Evolutionary conservation across 192 early-diverging fungal species (phyloP).

Genomic region (Linderina pennispora): DNA sequence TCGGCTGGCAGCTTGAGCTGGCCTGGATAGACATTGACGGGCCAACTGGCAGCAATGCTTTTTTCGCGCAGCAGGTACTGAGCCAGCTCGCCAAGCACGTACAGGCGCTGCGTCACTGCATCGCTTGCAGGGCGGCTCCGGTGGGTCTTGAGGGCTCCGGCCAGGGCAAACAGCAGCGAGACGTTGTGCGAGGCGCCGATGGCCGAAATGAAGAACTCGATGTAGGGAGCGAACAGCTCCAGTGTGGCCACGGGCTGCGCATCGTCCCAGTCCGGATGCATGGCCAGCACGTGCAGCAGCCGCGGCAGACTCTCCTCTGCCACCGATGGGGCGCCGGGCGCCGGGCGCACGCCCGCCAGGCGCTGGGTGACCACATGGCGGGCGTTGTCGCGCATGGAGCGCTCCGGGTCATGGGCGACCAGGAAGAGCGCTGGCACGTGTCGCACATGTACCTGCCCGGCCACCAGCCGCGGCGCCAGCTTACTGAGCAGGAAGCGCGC

Average conservation of each 20-base stretch:
- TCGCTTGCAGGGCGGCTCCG: slow-evolving; percentile 42
- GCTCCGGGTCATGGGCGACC: slow-evolving; percentile 82
- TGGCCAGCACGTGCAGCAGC: slow-evolving; percentile 69
- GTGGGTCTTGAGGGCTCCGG: slow-evolving; percentile 71
- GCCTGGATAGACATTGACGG: slow-evolving; percentile 70
- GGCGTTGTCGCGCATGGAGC: slow-evolving; percentile 55
- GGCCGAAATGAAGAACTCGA: slow-evolving; percentile 79
- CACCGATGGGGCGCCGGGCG: slow-evolving; percentile 38
- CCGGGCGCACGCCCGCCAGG: slow-evolving; percentile 42
- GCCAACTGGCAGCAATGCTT: slow-evolving; percentile 70
- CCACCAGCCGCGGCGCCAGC: slow-evolving; percentile 64
- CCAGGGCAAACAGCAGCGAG: slow-evolving; percentile 72
- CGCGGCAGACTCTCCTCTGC: slow-evolving; percentile 58
- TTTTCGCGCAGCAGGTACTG: slow-evolving; percentile 75
- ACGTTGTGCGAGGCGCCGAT: slow-evolving; percentile 78
- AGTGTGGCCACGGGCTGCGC: slow-evolving; percentile 17
- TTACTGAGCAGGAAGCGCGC: slow-evolving; percentile 56
- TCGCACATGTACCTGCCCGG: slow-evolving; percentile 56
- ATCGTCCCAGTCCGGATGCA: slow-evolving; percentile 79
- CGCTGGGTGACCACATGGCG: slow-evolving; percentile 55
- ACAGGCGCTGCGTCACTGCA: slow-evolving; percentile 53
- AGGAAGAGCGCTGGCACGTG: slow-evolving; percentile 69
- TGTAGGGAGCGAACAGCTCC: slow-evolving; percentile 59
- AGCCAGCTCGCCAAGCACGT: slow-evolving; percentile 77
- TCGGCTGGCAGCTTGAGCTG: slow-evolving; percentile 60